phyloP scores from a whole-genome alignment of 2,329 filamentous ascomycete genomes.

The Colletotrichum sp. region DNA sequence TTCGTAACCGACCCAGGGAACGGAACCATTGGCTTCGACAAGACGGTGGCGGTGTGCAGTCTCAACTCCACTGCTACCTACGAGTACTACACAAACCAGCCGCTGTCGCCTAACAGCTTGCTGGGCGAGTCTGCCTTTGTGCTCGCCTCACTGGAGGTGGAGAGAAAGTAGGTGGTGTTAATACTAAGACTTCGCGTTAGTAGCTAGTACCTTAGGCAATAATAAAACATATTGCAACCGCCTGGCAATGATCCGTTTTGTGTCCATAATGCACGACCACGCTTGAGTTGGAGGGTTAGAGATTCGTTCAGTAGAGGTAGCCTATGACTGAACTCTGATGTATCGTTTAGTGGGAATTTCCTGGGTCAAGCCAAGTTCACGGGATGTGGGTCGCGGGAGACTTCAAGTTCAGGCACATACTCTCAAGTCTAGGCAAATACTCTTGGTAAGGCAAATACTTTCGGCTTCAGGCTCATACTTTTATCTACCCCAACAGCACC shows the following conservation, averaged over 20 bases:
- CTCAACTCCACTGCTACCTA: constrained; percentile 45
- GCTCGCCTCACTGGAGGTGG: constrained; percentile 41
- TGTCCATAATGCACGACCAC: too few species aligned
- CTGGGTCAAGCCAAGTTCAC: fast-evolving
- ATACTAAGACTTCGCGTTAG: not conserved
- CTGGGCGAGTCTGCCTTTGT: constrained; percentile 42
- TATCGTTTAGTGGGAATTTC: not conserved
- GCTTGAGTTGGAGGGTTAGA: too few species aligned
- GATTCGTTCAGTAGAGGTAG: fast-evolving
- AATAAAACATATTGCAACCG: not conserved
- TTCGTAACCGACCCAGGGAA: constrained; percentile 11
- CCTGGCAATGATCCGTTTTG: too few species aligned
- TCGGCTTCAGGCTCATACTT: not conserved
- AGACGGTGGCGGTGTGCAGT: constrained; percentile 44
- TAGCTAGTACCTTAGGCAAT: not conserved
- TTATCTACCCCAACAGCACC: not conserved
- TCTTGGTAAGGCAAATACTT: not conserved
- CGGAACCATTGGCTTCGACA: constrained; percentile 33
- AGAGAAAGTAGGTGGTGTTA: constrained; percentile 14
- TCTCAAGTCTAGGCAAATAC: not conserved
- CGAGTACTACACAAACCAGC: constrained; percentile 42
- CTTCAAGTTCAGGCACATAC: not conserved
- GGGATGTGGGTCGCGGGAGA: not conserved
- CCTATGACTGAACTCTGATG: not conserved
- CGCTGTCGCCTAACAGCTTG: constrained; percentile 40